Evolutionary conservation across 2,329 filamentous ascomycete species (phyloP).

Genomic region (Colletotrichum aenigma): DNA sequence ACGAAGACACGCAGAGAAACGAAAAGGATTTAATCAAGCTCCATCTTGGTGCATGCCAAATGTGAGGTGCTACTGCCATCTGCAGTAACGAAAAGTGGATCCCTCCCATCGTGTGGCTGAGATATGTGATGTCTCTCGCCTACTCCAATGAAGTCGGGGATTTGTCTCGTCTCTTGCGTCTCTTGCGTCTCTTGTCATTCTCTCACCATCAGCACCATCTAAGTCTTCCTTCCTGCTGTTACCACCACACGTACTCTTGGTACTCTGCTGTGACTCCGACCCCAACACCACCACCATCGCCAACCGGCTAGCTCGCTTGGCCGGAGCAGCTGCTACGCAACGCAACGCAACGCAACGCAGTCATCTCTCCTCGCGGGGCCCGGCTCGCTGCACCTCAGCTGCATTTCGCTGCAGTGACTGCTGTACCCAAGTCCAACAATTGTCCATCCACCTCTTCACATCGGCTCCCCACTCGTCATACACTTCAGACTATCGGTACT

Average conservation of each 20-base stretch:
- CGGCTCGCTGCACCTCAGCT: not conserved
- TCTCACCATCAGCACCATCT: not conserved
- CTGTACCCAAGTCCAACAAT: not conserved
- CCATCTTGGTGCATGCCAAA: not conserved
- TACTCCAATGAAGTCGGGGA: not conserved
- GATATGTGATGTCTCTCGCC: not conserved
- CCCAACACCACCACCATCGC: not conserved
- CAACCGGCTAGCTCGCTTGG: not conserved
- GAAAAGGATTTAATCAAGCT: not conserved
- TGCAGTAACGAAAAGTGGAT: not conserved
- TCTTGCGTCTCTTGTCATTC: not conserved
- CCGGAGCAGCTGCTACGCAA: not conserved
- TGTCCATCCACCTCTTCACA: not conserved
- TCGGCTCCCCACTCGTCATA: not conserved
- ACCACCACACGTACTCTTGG: no score
- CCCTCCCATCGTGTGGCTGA: not conserved
- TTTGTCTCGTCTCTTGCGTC: not conserved
- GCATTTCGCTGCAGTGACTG: not conserved
- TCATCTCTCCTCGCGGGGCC: not conserved
- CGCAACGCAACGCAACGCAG: not conserved
- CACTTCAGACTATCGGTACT: not conserved
- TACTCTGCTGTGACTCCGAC: not conserved
- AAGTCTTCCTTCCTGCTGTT: not conserved
- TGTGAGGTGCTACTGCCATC: not conserved
- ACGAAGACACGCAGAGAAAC: not conserved